phyloP scores from a whole-genome alignment of 2,329 filamentous ascomycete species.

The Colletotrichum camelliae region DNA sequence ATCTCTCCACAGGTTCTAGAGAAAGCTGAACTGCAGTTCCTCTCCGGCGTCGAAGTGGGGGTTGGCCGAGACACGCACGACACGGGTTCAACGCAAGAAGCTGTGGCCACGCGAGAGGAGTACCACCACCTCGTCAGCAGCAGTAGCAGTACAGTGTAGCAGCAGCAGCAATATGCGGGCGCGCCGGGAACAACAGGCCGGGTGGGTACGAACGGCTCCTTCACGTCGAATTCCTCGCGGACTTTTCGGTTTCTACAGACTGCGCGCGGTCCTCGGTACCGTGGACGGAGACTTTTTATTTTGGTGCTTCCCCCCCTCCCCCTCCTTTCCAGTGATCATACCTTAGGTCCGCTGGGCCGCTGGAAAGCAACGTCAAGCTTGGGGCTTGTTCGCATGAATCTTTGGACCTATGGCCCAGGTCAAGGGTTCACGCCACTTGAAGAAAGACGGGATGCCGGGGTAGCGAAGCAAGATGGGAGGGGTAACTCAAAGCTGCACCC shows the following conservation, averaged over 20 bases:
- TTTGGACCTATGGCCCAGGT: not conserved
- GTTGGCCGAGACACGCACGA: not conserved
- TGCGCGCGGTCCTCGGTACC: not conserved
- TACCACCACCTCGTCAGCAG: not conserved
- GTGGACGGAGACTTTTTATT: not conserved
- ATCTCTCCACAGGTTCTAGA: not conserved
- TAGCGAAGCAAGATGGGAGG: not conserved
- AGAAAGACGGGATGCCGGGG: not conserved
- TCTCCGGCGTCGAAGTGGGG: not conserved
- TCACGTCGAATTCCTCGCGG: conserved; percentile 2
- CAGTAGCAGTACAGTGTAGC: too few relatives aligned
- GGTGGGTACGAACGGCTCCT: not conserved
- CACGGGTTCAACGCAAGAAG: not conserved
- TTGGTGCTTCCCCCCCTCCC: not conserved
- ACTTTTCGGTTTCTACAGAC: not conserved
- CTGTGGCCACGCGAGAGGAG: not conserved
- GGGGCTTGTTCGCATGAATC: not conserved
- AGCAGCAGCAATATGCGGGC: not conserved
- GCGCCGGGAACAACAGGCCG: conserved; percentile 6
- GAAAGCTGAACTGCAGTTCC: not conserved
- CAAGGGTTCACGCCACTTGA: not conserved
- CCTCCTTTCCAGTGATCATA: not conserved
- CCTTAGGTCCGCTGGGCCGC: not conserved
- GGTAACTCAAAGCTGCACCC: not conserved
- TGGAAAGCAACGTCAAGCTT: not conserved